Base-by-base conservation (phyloP, 257 asterid species). In the Scutellaria barbata region DNA sequence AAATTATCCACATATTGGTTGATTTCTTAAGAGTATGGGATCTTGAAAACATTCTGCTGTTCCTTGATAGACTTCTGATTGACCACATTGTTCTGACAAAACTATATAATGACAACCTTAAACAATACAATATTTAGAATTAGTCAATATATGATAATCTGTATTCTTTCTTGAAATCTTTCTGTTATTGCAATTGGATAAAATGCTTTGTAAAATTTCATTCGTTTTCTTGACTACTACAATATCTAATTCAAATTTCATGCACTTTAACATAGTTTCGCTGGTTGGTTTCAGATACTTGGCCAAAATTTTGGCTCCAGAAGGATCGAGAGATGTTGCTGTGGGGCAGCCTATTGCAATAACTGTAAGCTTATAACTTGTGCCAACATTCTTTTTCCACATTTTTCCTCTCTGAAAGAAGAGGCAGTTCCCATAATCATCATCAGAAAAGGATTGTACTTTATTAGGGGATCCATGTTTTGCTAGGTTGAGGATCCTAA, bases 291-390 rank as follows among this genome's bases (percentile, higher is more conserved):
- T 69, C 86, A 95, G 99, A 80, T 95, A 69, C 84, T 78, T 95
- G 85, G 99, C 99, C 72, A 95, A 87, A 83, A 88, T 92, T 75
- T 64, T 95, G 82, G 95, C 86, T 66, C 95, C 97, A 64, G 99
- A 90, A 76, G 98, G 99, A 73, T 87, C 99, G 77, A 90, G 83
- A 75, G 98, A 90, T 51, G 96, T 95, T 60, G 87, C 91, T 68
- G 99, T 92, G 72, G 99, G 99, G 65, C 94, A 80, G 82, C 96
- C 95, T 46, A 92, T 92, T 85, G 95, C 91, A 71, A 84, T 95
- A 74, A 92, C 98, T 59, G 99, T 95, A 80, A 83, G 94, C 81
- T 76, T 48, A 60, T 73, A 69, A 79, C 59, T 68, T 73, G 76
- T 45, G 73, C 10, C 33, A 8, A 10, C 33, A 3, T 12, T 12